A percentile compares a stretch with the other conserved stretches of the same genome.
Evolutionary conservation across 176 grass and related monocot genomes (phyloP).

Genomic region (Oryza brachyantha): DNA sequence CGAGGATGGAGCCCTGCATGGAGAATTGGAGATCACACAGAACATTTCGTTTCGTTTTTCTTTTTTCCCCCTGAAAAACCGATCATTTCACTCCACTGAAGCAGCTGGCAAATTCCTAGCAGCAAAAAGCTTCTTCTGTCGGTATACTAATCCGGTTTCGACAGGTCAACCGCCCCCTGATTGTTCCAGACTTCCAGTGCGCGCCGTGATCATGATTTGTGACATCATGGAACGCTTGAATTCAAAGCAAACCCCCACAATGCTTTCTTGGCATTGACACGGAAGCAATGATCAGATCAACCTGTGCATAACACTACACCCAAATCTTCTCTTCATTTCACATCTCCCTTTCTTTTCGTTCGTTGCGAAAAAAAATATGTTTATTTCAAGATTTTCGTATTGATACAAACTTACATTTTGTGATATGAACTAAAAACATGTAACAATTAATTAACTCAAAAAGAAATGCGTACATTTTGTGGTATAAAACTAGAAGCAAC

Average conservation of each 20-base stretch:
- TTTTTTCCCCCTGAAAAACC: no score
- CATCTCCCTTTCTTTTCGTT: background rate
- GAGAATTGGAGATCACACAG: background rate
- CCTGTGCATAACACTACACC: background rate
- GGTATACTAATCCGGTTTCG: background rate
- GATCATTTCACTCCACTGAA: background rate
- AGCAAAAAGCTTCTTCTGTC: background rate
- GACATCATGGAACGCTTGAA: constrained; percentile 30
- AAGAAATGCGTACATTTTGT: background rate
- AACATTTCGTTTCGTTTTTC: background rate
- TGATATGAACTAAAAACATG: no score
- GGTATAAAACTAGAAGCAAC: background rate
- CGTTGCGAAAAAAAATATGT: no score
- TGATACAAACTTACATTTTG: no score
- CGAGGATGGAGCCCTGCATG: no score
- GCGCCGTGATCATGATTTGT: background rate
- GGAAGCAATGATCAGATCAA: background rate
- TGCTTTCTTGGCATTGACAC: constrained; percentile 25
- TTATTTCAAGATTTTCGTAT: no score
- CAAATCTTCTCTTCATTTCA: background rate
- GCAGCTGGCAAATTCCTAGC: background rate
- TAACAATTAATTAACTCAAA: no score
- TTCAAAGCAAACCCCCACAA: constrained; percentile 41
- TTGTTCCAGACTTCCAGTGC: no score
- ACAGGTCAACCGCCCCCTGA: constrained; percentile 31